A percentile compares a stretch with the other conserved stretches of the same genome.
phyloP scores from a whole-genome alignment of 306 rosid species.

The Citrullus mucosospermus region DNA sequence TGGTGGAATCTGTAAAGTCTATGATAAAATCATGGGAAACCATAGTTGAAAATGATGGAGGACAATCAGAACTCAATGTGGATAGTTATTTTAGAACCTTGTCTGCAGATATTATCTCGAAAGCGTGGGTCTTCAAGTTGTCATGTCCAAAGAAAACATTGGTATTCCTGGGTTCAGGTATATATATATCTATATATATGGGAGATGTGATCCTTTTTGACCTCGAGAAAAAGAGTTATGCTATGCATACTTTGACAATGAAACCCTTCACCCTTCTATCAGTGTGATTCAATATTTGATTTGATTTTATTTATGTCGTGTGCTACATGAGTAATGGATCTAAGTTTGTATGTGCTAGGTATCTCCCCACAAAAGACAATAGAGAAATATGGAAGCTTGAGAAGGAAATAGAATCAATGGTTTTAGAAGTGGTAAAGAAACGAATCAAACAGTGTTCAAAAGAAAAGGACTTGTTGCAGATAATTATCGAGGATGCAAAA shows the following conservation, averaged over 20 bases:
- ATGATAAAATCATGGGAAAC: conserved; percentile 37
- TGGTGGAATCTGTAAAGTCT: conserved; percentile 40
- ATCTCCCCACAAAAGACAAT: conserved; percentile 43
- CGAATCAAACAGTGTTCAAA: conserved; percentile 12
- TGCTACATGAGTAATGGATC: too few relatives aligned
- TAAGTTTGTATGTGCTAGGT: conserved; percentile 8
- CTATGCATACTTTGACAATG: too few relatives aligned
- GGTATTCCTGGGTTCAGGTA: conserved; percentile 57
- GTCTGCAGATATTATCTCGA: conserved; percentile 46
- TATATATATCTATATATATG: neutral
- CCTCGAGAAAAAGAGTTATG: too few relatives aligned
- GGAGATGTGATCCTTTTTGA: too few relatives aligned
- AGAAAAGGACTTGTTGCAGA: conserved; percentile 43
- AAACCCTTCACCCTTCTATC: too few relatives aligned
- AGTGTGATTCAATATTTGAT: too few relatives aligned
- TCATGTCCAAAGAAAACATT: conserved; percentile 19
- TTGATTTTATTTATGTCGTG: too few relatives aligned
- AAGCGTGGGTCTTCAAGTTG: conserved; percentile 38
- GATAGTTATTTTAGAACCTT: conserved; percentile 36
- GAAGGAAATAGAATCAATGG: conserved; percentile 32
- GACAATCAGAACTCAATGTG: conserved; percentile 23
- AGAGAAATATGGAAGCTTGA: conserved; percentile 41
- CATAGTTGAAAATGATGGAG: conserved; percentile 29
- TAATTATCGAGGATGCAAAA: conserved; percentile 46
- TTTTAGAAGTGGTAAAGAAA: conserved; percentile 25